These are phyloP conservation scores for Tricholoma bakamatsutake DNA, from an alignment of 768 basidiomycete genomes.

Conservation along the genomic window DNA sequence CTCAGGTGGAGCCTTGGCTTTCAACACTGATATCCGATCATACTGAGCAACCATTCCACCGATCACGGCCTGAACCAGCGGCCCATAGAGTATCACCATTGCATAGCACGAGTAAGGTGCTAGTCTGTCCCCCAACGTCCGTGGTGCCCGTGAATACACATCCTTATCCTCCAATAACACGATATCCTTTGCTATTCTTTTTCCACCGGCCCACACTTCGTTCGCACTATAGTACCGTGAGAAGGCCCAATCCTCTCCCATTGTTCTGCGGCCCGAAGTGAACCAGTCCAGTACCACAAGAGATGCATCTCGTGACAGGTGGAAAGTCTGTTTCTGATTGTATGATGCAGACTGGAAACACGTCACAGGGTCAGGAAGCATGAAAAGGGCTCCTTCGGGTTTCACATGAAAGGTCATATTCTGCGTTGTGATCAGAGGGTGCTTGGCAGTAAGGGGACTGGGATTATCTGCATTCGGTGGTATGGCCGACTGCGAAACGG, in stretches of 20 bases:
- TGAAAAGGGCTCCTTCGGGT: slow-evolving; percentile 53
- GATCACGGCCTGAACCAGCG: slow-evolving; percentile 44
- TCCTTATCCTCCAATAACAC: slow-evolving; percentile 61
- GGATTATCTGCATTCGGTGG: background rate
- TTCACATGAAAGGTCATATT: slow-evolving; percentile 53
- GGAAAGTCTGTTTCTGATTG: slow-evolving; percentile 77
- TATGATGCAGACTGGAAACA: slow-evolving; percentile 86
- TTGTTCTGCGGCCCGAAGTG: slow-evolving; percentile 78
- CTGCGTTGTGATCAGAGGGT: slow-evolving; percentile 46
- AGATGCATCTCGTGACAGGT: slow-evolving; percentile 53
- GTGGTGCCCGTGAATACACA: slow-evolving; percentile 18
- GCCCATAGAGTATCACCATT: slow-evolving; percentile 76
- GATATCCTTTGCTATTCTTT: slow-evolving; percentile 69
- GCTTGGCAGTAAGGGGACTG: background rate
- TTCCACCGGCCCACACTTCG: slow-evolving; percentile 65
- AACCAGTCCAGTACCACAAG: slow-evolving; percentile 85
- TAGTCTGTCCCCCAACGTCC: slow-evolving; percentile 54
- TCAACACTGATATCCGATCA: slow-evolving; percentile 56
- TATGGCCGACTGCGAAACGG: slow-evolving; percentile 11
- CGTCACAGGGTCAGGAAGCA: slow-evolving; percentile 90
- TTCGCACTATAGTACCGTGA: slow-evolving; percentile 80
- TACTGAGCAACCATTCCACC: slow-evolving; percentile 43
- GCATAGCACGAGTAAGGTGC: slow-evolving; percentile 89
- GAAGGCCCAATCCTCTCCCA: slow-evolving; percentile 89
- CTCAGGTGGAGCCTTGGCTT: slow-evolving; percentile 48